These are phyloP conservation scores for Pestalotiopsis sp. DNA, from an alignment of 2,329 filamentous ascomycete genomes.

Conservation along the genomic window DNA sequence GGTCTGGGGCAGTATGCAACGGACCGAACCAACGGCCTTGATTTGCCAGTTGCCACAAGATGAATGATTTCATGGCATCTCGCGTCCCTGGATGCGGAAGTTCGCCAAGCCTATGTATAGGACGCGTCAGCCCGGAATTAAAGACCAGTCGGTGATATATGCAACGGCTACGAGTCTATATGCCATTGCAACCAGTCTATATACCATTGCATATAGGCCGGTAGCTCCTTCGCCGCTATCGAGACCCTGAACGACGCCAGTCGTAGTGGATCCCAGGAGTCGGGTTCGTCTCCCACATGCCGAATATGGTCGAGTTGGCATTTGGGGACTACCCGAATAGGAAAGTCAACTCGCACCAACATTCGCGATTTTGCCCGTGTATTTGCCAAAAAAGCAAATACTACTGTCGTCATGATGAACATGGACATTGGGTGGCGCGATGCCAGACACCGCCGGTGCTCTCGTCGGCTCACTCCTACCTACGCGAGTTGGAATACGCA, in stretches of 20 bases:
- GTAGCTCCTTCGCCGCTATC: not conserved
- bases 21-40: not conserved
- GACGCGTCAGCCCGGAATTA: not conserved
- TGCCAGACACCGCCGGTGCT: not conserved
- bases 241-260: not conserved
- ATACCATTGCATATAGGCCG: too few species aligned
- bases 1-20: not conserved
- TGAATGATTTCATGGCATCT: not conserved
- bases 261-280: not conserved
- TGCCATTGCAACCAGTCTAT: too few species aligned
- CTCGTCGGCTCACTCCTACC: not conserved
- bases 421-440: not conserved
- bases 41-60: not conserved
- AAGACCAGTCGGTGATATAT: not conserved
- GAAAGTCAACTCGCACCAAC: not conserved
- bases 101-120: not conserved
- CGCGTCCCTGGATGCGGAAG: not conserved
- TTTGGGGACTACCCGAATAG: not conserved
- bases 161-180: not conserved
- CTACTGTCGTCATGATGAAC: not conserved
- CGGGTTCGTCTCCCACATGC: not conserved
- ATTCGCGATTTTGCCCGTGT: not conserved
- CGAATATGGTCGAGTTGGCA: not conserved
- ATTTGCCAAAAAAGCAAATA: not conserved
- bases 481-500: not conserved